phyloP scores from a whole-genome alignment of 2,329 filamentous ascomycete species.

The Coniochaeta ligniaria region DNA sequence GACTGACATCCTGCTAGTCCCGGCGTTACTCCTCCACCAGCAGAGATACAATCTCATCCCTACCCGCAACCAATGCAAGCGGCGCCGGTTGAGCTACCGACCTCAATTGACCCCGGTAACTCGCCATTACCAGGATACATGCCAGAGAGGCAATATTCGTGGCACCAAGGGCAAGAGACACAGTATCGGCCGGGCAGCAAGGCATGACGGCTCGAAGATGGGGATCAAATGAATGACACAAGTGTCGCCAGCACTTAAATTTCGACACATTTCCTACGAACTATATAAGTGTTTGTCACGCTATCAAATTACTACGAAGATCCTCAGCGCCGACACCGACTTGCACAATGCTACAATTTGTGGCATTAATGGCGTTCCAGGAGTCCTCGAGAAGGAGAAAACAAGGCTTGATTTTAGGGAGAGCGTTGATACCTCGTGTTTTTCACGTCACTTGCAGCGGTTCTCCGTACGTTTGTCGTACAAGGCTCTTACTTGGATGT shows the following conservation, averaged over 20 bases:
- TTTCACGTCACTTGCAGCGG: not conserved
- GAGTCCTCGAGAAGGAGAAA: not conserved
- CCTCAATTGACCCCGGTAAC: constrained; percentile 19
- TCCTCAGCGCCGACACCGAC: not conserved
- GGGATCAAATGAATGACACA: not conserved
- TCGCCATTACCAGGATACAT: constrained; percentile 26
- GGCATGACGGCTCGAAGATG: not conserved
- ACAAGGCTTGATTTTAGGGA: not conserved
- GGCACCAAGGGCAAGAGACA: constrained; percentile 12
- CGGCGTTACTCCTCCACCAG: constrained; percentile 3
- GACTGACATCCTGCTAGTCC: constrained; percentile 7
- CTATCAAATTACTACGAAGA: not conserved
- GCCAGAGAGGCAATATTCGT: constrained; percentile 20
- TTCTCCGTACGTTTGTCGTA: not conserved
- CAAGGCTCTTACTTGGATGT: not conserved
- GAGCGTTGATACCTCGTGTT: not conserved
- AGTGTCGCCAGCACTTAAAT: not conserved
- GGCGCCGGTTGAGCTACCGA: constrained; percentile 27
- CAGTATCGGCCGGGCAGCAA: constrained; percentile 7
- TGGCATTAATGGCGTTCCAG: not conserved
- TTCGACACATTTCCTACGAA: not conserved
- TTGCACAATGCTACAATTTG: not conserved
- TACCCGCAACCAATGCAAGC: not conserved
- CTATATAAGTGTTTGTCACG: not conserved
- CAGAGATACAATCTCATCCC: constrained; percentile 2